Base-by-base conservation (phyloP, 345 rosid species). In the Capsella bursapastoris region DNA sequence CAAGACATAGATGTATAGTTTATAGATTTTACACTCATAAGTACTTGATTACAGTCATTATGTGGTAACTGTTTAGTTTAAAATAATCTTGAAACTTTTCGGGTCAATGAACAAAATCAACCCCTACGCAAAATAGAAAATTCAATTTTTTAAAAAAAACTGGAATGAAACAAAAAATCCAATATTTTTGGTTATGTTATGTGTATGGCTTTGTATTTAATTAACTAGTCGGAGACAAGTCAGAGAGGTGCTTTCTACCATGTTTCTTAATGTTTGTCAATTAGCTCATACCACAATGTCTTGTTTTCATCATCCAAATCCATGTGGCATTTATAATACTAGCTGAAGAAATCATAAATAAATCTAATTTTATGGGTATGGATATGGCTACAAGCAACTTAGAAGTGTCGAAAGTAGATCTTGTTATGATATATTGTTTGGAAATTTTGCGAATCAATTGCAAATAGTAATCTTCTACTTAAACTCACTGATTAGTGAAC, bases 301-400 rank as follows among this genome's bases (percentile, higher is more conserved):
- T 63, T 72, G 56, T 63, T 60, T 72, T 27, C 58, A 29, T 41
- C 56, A 52, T 25, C 37, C 55, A 53, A 7, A 13, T 13, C 11
- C 76, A 72, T 52, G 76, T 72, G 76, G 62, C 55, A 64, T 62
- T 70, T 59, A 35, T 58, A 49, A 37, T 22, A 18, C 22, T 18
- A 71, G 44, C 48, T 59, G 49, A 48, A 45, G 1, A 32, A 49
- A 49, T 22, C n/a, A 71, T 60, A 47, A 22, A 45, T 61, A 22
- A 48, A 60, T 38, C 60, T 38, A 22, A 58, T 59, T 49, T n/a
- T 49, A 68, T 69, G 56, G 43, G 64, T 32, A 57, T 31, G 4
- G 6, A 56, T 68, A 53, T 56, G 71, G 71, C 47, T 50, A 51
- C 25, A 8, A 32, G n/a, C 25, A 45, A 64, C 25, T 32, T 14